Percentiles rank a stretch among this genome's conserved stretches.
Evolutionary conservation across 2,329 filamentous ascomycete genomes (phyloP).

Genomic region (Cryphonectria japonica): DNA sequence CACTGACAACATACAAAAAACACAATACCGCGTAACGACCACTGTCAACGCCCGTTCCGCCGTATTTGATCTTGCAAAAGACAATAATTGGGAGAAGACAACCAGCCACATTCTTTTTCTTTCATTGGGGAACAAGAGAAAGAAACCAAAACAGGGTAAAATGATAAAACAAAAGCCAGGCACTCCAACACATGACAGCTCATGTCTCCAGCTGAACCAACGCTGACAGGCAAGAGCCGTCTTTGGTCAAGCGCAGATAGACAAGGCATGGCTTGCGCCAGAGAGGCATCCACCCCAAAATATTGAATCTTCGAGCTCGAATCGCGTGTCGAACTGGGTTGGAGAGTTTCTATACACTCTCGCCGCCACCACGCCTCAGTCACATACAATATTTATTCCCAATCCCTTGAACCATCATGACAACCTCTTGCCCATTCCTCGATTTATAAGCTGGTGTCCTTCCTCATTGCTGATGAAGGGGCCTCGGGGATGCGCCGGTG

Average conservation of each 20-base stretch:
- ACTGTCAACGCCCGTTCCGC: constrained; percentile 7
- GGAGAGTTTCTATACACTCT: neutral
- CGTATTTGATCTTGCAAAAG: neutral
- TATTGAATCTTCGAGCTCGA: neutral
- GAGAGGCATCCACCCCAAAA: neutral
- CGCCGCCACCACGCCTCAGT: neutral
- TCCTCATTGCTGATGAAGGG: neutral
- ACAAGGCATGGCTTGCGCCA: neutral
- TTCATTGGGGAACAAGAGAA: neutral
- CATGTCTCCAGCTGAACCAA: neutral
- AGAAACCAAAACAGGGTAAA: neutral
- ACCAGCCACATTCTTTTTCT: constrained; percentile 10
- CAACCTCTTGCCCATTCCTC: neutral
- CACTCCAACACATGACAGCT: neutral
- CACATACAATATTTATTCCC: neutral
- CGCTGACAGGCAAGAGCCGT: neutral
- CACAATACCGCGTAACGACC: neutral
- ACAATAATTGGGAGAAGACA: neutral
- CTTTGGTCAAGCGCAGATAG: neutral
- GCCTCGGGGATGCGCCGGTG: neutral
- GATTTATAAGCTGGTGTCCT: neutral
- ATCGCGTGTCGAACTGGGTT: neutral
- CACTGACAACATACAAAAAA: neutral
- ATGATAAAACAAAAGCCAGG: neutral
- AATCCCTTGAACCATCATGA: neutral